Base-by-base conservation (phyloP, 805 yeast species). In the Helenozyma baotianmanensis region DNA sequence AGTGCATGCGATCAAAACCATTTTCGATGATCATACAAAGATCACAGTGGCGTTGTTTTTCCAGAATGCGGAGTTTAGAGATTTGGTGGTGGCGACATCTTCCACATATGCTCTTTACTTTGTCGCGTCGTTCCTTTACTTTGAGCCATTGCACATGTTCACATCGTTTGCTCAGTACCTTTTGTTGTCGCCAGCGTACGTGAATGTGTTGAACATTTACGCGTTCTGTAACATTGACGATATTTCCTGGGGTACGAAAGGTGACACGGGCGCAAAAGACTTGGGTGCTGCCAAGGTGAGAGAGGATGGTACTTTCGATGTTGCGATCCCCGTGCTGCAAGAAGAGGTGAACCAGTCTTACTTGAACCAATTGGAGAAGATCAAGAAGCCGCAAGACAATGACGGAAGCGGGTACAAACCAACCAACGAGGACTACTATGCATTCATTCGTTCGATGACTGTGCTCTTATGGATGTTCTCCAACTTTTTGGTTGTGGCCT, bases 191-290 rank as follows among this genome's bases (percentile, higher is more conserved):
- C 77, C 78, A 4, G 61, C 73, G n/a, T 72, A 71, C 49, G 62
- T 70, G 40, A 72, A 72, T 42, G 74, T 79, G 24, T 60, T 79
- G 48, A 78, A 76, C 50, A 80, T 78, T 30, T 78, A 76, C 54
- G 82, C 84, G 1, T 78, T 79, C 53, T 78, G 82, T 62, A 78
- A 78, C 56, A 76, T 79, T 62, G 83, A 78, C 51, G 84, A 78
- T 56, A 74, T 78, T 29, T 78, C 84, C 2, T 78, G 84, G 84
- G 84, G 84, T 38, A 78, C 84, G n/a, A 78, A 79, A 53, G 84
- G 84, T 25, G 74, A 77, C 26, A 65, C 69, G n/a, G 73, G 82
- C 3, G 76, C 77, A 4, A 68, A 60, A 22, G 75, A 72, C 24
- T 64, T 78, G 51, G 82, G 82, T 32, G 69, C 60, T 2, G 77